Conservation (phyloP, 768 basidiomycete genomes). For the Pulveroboletus sp. region DNA sequence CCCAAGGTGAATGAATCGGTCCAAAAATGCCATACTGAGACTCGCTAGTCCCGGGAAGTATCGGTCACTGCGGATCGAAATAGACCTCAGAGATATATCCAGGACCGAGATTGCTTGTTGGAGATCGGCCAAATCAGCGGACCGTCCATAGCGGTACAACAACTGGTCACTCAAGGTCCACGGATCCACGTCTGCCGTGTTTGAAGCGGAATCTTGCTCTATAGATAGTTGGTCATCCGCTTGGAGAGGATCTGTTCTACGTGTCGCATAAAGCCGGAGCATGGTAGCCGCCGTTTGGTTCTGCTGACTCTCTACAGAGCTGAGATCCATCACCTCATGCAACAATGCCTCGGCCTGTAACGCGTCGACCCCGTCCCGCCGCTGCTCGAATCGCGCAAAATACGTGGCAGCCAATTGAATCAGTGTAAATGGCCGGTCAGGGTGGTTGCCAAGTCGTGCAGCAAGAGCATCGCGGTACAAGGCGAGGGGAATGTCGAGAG, state of each 20-base stretch:
- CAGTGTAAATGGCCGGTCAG: conserved; percentile 3
- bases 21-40: background rate
- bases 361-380: background rate
- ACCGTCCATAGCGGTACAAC: background rate
- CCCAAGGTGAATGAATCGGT: background rate
- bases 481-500: background rate
- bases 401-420: background rate
- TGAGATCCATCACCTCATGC: background rate
- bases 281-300: background rate
- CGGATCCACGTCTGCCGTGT: background rate
- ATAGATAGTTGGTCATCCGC: background rate
- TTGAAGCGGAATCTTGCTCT: background rate
- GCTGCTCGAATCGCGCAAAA: background rate
- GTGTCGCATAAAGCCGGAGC: background rate
- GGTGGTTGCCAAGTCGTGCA: background rate
- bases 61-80: background rate
- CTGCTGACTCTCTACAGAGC: background rate
- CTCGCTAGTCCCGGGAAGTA: background rate
- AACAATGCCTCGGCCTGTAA: background rate
- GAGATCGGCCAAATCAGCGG: background rate
- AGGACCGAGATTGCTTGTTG: conserved; percentile 1
- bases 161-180: background rate
- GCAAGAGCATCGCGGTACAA: conserved; percentile 1
- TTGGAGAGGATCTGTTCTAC: background rate
- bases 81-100: background rate